phyloP scores from a whole-genome alignment of 2,329 filamentous ascomycete species.

The Claviceps humidiphila region DNA sequence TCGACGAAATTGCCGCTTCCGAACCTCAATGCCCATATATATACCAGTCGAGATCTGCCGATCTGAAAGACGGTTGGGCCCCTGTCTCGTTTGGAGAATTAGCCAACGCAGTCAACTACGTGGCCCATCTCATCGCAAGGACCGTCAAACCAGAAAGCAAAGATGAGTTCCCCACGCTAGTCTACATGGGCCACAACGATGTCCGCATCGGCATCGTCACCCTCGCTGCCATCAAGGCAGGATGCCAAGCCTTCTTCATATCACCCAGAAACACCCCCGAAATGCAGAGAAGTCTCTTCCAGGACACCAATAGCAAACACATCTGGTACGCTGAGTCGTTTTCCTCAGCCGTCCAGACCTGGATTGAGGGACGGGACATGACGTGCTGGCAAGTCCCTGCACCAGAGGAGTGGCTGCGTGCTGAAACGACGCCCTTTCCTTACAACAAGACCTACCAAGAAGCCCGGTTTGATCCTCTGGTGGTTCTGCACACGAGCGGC shows the following conservation, averaged over 20 bases:
- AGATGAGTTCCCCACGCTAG: constrained; percentile 19
- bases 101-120: constrained; percentile 18
- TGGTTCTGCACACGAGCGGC: constrained; percentile 8
- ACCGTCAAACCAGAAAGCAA: constrained; percentile 16
- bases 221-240: constrained; percentile 7
- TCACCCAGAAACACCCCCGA: constrained; percentile 8
- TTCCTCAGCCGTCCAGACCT: constrained; percentile 5
- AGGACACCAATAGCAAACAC: constrained; percentile 27
- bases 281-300: constrained; percentile 22
- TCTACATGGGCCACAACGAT: constrained; percentile 18
- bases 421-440: constrained; percentile 14
- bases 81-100: constrained; percentile 15
- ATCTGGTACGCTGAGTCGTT: constrained; percentile 17
- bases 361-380: constrained; percentile 17
- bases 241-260: constrained; percentile 6
- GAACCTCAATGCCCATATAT: constrained; percentile 22
- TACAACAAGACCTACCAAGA: constrained; percentile 7
- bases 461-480: constrained; percentile 5
- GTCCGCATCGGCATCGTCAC: constrained; percentile 8
- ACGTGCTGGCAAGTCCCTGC: constrained; percentile 20
- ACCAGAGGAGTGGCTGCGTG: constrained; percentile 23
- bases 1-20: constrained; percentile 12
- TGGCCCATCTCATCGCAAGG: constrained; percentile 18
- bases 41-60: constrained; percentile 19
- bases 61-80: constrained; percentile 15